A percentile compares a stretch with the other conserved stretches of the same genome.
Conservation (phyloP, 768 basidiomycete species). For the Termitomyces sp. region DNA sequence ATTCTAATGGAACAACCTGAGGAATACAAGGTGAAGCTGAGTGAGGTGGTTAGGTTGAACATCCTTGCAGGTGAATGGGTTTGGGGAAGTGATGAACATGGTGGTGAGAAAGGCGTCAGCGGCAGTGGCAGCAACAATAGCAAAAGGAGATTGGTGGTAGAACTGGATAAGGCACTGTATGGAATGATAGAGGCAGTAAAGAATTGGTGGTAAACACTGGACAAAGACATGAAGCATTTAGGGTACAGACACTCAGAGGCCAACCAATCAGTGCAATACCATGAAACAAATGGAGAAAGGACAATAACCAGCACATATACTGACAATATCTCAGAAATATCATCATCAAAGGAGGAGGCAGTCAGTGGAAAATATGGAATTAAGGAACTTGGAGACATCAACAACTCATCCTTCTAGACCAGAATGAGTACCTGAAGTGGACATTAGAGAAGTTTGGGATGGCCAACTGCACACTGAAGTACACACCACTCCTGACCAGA, state of each 20-base stretch:
- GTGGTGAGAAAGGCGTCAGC: not conserved
- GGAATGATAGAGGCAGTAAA: too few species aligned
- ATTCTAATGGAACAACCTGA: not conserved
- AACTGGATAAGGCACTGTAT: too few species aligned
- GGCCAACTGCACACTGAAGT: too few species aligned
- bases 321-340: not conserved
- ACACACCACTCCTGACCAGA: not conserved
- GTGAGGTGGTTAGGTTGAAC: not conserved
- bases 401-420: not conserved
- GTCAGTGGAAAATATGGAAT: not conserved
- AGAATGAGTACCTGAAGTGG: not conserved
- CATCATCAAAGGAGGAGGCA: too few species aligned
- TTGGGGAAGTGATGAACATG: not conserved
- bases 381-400: not conserved
- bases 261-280: not conserved
- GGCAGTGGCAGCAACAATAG: not conserved
- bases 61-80: not conserved
- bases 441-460: too few species aligned
- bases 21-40: not conserved
- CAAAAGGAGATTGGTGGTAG: not conserved
- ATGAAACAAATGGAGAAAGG: not conserved
- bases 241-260: not conserved
- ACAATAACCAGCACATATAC: not conserved
- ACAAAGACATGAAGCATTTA: not conserved
- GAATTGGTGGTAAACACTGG: too few species aligned